Base-by-base conservation (phyloP, 805 yeast genomes). In the Zygotorulaspora chibaensis region DNA sequence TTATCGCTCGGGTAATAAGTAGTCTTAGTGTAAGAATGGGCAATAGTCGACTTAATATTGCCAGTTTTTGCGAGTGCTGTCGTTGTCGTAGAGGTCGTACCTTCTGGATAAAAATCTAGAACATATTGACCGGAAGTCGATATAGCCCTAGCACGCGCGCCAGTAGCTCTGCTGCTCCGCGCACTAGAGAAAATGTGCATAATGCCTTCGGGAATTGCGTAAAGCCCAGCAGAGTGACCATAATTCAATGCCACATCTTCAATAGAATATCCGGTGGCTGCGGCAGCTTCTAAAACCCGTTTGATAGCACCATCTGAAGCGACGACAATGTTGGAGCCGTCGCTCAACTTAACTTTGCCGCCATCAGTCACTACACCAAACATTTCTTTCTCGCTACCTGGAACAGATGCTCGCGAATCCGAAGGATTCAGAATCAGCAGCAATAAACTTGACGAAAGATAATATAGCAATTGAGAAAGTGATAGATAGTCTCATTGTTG, bases 241-340 rank as follows among this genome's bases (percentile, higher is more conserved):
- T 61, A 70, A 3, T 54, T 52, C 58, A 76, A 66, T 56, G 64
- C 52, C 30, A 71, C 74, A 37, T 64, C 57, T 7, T 54, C 25
- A 52, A 76, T 63, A 20, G 73, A 53, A 56, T 72, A 76, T 3
- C 74, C 71, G 15, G 65, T 48, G 23, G 66, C 38, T 36, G 56
- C 63, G 35, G 61, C 58, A 16, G 56, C 42, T 44, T 52, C 57
- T 17, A 55, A 44, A 36, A 61, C 61, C 18, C 50, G 53, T 11
- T 45, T 52, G 8, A 57, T 37, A 25, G 57, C 34, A 36, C 63
- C 63, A 37, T 53, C 61, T 12, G 50, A 35, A 38, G 40, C 45
- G 23, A 61, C 63, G 40, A 58, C 62, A 26, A 62, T 68, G 51
- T 45, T 67, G 10, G 57, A 50, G 38, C 58, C 65, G 41, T 64